Conservation (phyloP, 768 basidiomycete genomes). For the Tylopilus sp. region DNA sequence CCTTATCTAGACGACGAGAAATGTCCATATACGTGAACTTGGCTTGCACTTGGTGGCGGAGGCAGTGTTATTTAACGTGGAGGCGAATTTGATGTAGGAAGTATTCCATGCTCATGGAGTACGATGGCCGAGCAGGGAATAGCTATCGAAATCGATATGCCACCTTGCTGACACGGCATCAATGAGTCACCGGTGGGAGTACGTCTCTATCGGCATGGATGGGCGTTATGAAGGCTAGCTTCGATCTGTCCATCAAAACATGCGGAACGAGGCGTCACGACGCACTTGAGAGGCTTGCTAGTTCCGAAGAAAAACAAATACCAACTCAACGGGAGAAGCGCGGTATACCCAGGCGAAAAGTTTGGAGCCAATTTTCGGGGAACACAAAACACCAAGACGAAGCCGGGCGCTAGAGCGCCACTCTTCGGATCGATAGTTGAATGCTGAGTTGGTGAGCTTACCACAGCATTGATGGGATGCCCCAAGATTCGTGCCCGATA, state of each 20-base stretch:
- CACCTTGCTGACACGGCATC: neutral
- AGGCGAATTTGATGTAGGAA: neutral
- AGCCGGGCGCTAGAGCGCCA: slow-evolving; percentile 2
- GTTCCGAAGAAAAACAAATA: slow-evolving; percentile 5
- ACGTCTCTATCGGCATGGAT: neutral
- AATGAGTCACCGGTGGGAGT: slow-evolving; percentile 6
- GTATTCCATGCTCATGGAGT: neutral
- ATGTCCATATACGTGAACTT: neutral
- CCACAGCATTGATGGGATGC: neutral
- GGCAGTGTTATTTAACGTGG: neutral
- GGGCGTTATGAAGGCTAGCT: slow-evolving; percentile 17
- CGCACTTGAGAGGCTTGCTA: slow-evolving; percentile 18
- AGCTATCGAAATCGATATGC: neutral
- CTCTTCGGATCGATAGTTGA: neutral
- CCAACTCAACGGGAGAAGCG: slow-evolving; percentile 2
- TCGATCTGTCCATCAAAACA: slow-evolving; percentile 8
- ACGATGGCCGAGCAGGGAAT: slow-evolving; percentile 1
- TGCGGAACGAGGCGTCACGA: slow-evolving; percentile 16
- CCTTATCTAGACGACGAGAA: neutral
- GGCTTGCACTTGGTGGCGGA: neutral
- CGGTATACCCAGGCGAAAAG: neutral
- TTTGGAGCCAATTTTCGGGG: neutral
- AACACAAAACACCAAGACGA: neutral
- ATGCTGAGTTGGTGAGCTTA: neutral
- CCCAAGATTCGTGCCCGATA: slow-evolving; percentile 13